Base-by-base conservation (phyloP, 495 filamentous ascomycete genomes). In the Beverwykella pulmonaria region DNA sequence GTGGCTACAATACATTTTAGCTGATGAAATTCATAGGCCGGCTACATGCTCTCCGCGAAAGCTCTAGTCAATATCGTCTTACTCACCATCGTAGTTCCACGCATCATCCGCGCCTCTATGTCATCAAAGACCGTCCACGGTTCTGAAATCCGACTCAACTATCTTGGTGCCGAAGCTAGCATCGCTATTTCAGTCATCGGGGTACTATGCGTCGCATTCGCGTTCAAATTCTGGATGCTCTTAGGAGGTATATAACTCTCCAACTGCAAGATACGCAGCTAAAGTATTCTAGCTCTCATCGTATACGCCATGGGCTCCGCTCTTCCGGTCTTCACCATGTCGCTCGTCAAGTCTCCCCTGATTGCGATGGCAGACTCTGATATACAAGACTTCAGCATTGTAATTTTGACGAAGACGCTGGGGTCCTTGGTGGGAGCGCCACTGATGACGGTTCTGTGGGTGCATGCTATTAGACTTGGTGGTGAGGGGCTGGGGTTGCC, bases 241-340 rank as follows among this genome's bases (percentile, higher is more conserved):
- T 15, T 72, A 0, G 54, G 52, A 12, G 54, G 69, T 72, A 57
- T 17, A 65, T 27, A 34, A 2, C 2, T 26, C 12, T 25, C 25
- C 4, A 23, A 27, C 48, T 23, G 14, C 8, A 19, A 0, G 12
- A 12, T 15, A 9, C n/a, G 5, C 12, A 27, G 26, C n/a, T 60
- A 30, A 57, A 25, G 36, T 12, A 7, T 15, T 10, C 6, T 32
- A 72, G 70, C 66, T 0, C 66, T 72, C 29, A 55, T 72, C 22
- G 60, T 69, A 7, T 72, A 72, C 36, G 70, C 70, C 30, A 30
- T 69, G 5, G 70, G 70, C 47, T 72, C 70, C 10, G 70, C 70
- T n/a, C 62, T 69, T 27, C 67, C 70, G 0, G 66, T 72, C 23
- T 72, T 72, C 57, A 69, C 67, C 7, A 69, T 66, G 56, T 69